Evolutionary conservation across 108 stramenopile genomes (phyloP), one percentile per base, ranked within the genome.

Genomic region (Skeletonema tropicum): DNA sequence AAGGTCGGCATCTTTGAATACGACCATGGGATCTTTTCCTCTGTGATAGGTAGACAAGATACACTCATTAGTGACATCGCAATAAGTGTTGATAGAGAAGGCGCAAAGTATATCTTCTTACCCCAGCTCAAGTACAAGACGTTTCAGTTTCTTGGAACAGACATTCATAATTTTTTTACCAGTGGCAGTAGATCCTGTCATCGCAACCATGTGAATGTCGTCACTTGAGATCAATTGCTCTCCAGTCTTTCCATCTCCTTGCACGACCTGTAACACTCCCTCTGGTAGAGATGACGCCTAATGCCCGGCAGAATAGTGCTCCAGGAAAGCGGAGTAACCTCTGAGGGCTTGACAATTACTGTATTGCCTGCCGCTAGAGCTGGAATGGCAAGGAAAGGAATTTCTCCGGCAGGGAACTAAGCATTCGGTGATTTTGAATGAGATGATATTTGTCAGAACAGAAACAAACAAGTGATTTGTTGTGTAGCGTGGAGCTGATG

Each of bases 11-110:
- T 95, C 94, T 2, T 73, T 91, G 80, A 96, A 95, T 5, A 98
- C 95, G 73, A 98, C 74, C 93, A 96, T 94, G 49, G 97, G 94
- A 80, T 93, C 92, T 75, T 98, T 96, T 15, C 96, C 97, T 19
- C 42, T 45, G 15, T 45, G 15, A 45, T n/a, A 0, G n/a, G 15
- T 10, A 45, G 42, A 45, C 42, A n/a, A 45, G 15, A 45, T 5
- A 45, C 26, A 45, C 14, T 45, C 42, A 15, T 45, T n/a, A 45
- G 42, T 45, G 42, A n/a, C 41, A 45, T n/a, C 42, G 11, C 42
- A 15, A 45, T 15, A 5, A 3, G 42, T 4, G 15, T 45, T 3
- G 42, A n/a, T 15, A 5, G 3, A 45, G 15, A 11, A 12, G 42
- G 15, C 15, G 15, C 42, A 45, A 45, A n/a, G 15, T n/a, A n/a